phyloP scores from a whole-genome alignment of 2,329 filamentous ascomycete genomes.

The Exophiala sp. region DNA sequence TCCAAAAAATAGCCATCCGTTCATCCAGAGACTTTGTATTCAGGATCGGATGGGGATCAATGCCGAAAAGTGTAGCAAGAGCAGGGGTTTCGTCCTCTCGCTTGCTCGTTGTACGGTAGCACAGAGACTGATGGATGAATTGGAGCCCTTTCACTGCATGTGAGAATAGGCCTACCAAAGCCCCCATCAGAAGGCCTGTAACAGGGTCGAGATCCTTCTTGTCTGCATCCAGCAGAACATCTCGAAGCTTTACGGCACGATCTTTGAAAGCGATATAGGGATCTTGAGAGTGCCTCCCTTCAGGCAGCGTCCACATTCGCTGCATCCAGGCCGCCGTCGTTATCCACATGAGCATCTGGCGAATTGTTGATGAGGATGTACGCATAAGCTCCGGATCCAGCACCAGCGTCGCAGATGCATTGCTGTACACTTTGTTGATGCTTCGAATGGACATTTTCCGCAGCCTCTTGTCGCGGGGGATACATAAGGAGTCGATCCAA shows the following conservation, averaged over 20 bases:
- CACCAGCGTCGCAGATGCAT: conserved; percentile 2
- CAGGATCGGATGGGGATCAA: conserved; percentile 1
- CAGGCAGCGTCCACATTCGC: conserved; percentile 10
- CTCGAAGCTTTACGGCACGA: background rate
- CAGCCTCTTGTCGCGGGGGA: conserved; percentile 1
- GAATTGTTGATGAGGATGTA: background rate
- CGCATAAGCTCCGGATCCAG: conserved; percentile 7
- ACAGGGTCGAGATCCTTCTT: background rate
- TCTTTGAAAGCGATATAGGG: conserved; percentile 2
- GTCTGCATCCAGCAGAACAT: background rate
- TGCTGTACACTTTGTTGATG: conserved; percentile 10
- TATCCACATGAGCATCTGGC: conserved; percentile 4
- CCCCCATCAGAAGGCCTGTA: background rate
- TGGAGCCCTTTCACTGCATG: background rate
- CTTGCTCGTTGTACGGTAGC: conserved; percentile 5
- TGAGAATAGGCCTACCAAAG: background rate
- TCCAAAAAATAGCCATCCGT: conserved; percentile 14
- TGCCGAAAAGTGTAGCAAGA: conserved; percentile 4
- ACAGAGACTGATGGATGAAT: conserved; percentile 3
- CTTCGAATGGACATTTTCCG: conserved; percentile 7
- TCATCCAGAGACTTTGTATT: conserved; percentile 5
- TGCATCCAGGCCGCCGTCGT: conserved; percentile 10
- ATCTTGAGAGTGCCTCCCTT: conserved; percentile 1
- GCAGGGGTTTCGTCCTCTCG: conserved; percentile 3
- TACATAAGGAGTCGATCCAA: conserved; percentile 10